These are phyloP conservation scores for Paraphoma sp. DNA, from an alignment of 2,329 filamentous ascomycete genomes.

Conservation along the genomic window DNA sequence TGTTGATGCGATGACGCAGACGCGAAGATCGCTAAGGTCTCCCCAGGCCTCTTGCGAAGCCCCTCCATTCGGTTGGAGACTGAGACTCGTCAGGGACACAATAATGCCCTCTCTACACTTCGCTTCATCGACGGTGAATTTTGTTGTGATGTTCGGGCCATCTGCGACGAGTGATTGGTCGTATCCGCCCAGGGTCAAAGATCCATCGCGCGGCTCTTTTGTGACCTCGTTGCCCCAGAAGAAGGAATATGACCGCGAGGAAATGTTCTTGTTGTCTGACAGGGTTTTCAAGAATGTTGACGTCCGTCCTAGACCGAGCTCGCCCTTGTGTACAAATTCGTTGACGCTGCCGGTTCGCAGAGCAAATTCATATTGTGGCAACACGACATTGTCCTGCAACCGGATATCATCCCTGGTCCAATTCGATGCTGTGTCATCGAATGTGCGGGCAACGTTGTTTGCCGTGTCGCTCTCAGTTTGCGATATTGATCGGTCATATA, in stretches of 20 bases:
- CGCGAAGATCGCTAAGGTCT: not conserved
- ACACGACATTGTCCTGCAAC: not conserved
- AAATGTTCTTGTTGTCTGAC: conserved; percentile 2
- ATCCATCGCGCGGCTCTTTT: conserved; percentile 9
- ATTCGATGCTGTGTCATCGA: conserved; percentile 3
- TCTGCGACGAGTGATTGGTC: conserved; percentile 5
- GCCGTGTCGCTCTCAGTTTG: not conserved
- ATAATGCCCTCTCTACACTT: conserved; percentile 12
- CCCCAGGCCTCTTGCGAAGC: not conserved
- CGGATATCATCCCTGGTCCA: conserved; percentile 7
- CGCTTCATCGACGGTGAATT: not conserved
- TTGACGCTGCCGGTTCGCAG: not conserved
- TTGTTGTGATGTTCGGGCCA: conserved; percentile 1
- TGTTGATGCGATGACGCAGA: conserved; percentile 9
- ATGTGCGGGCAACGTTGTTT: not conserved
- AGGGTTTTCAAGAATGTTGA: conserved; percentile 7
- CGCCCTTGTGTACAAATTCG: not conserved
- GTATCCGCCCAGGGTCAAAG: conserved; percentile 11
- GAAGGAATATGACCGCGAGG: conserved; percentile 9
- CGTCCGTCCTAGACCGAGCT: conserved; percentile 6
- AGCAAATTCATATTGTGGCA: conserved; percentile 8
- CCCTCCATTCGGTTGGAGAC: not conserved
- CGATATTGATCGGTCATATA: conserved; percentile 4
- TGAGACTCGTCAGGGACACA: conserved; percentile 6
- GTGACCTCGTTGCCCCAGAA: conserved; percentile 15